Evolutionary conservation across 179 eudicot genomes (phyloP), one percentile per base, ranked within the genome.

Genomic region (Carnegiea gigantea): DNA sequence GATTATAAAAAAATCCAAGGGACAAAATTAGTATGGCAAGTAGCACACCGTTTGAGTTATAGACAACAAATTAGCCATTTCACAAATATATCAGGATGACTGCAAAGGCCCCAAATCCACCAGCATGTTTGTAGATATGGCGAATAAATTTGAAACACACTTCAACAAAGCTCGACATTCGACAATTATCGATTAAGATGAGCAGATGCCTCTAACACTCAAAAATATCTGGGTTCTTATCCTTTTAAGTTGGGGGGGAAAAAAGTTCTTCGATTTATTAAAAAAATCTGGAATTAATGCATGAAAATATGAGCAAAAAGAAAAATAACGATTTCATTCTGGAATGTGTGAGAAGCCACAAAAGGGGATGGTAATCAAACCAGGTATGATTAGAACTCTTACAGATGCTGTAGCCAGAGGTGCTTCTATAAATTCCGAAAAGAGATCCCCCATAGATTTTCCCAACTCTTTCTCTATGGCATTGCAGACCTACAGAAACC

Each of bases 391-490:
- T 15, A 36, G 15, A 67, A 73, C 80, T 86, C 98, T 89, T 92
- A 96, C 99, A 38, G 98, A 96, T 76, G 99, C 99, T 54, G 99
- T 96, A 78, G 98, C 99, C 86, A 96, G 87, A 65, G 99, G 97
- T 67, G 21, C 82, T 85, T 84, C 76, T 68, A 73, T 91, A 81
- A 94, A 96, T 71, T 89, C 86, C 59, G 82, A 72, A 85, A 96
- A 96, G 78, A 94, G 89, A 79, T 89, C 95, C 77, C 89, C 89
- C 92, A 93, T 89, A 8, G 93, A 80, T 82, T 87, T 87, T 59
- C 98, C 97, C 90, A 94, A 81, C 85, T 96, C 97, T 81, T 79
- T 86, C 83, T 92, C 88, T 75, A 96, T 91, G 76, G 92, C 93
- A 77, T 60, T 40, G 80, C 93, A 84, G 80, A 96, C 93, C 98